A percentile compares a stretch with the other conserved stretches of the same genome.
These are phyloP conservation scores for Diaporthe vexans DNA, from an alignment of 2,329 filamentous ascomycete species.

Conservation along the genomic window DNA sequence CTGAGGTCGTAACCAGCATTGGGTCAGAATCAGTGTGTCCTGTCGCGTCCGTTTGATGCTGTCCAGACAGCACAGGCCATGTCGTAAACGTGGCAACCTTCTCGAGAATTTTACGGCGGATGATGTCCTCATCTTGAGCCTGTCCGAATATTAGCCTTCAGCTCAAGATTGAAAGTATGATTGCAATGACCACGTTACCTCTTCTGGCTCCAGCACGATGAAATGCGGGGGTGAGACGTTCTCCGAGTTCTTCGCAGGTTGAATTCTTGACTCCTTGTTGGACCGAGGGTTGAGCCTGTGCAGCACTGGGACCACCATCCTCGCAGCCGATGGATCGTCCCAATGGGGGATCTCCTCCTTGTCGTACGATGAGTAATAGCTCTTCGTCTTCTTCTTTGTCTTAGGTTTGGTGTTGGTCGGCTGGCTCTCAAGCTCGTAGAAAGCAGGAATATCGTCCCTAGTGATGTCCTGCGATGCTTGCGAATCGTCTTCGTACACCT, in stretches of 20 bases:
- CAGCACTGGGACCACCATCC: conserved; percentile 78
- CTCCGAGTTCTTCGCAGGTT: conserved; percentile 45
- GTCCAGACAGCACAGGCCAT: conserved; percentile 55
- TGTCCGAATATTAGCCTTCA: conserved; percentile 53
- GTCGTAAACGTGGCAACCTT: conserved; percentile 84
- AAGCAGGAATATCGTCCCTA: conserved; percentile 76
- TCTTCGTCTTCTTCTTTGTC: conserved; percentile 56
- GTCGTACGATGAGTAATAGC: conserved; percentile 64
- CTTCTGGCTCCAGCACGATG: conserved; percentile 81
- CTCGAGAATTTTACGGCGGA: conserved; percentile 84
- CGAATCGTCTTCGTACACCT: conserved; percentile 79
- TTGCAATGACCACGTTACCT: conserved; percentile 61
- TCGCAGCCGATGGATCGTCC: conserved; percentile 74
- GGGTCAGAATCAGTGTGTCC: conserved; percentile 77
- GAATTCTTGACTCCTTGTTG: conserved; percentile 25
- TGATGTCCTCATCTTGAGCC: conserved; percentile 74
- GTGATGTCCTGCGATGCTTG: conserved; percentile 80
- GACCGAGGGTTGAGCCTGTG: conserved; percentile 63
- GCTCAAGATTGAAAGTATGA: neutral
- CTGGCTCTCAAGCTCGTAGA: conserved; percentile 80
- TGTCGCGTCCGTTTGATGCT: conserved; percentile 61
- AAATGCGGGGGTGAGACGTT: conserved; percentile 71
- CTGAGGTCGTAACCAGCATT: conserved; percentile 74
- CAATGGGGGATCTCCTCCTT: conserved; percentile 61
- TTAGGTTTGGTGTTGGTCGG: conserved; percentile 80